phyloP scores from a whole-genome alignment of 2,329 filamentous ascomycete species.

The Phyllachora maydis region DNA sequence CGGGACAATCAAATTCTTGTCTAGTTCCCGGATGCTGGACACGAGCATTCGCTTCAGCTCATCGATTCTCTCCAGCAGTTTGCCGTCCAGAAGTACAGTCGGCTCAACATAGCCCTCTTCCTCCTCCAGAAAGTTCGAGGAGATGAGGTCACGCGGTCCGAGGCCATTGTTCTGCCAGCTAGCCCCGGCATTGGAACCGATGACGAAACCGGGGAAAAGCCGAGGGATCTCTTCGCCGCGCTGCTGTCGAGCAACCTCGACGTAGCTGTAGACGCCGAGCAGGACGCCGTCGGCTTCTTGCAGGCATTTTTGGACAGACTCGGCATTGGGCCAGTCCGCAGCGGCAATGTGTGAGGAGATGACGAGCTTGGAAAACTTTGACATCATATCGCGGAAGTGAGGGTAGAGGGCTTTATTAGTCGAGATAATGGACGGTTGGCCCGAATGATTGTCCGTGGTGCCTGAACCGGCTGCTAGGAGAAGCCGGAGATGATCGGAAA shows the following conservation, averaged over 20 bases:
- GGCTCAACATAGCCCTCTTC: slow-evolving; percentile 56
- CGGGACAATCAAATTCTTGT: slow-evolving; percentile 57
- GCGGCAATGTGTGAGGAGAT: slow-evolving; percentile 95
- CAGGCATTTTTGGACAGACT: slow-evolving; percentile 85
- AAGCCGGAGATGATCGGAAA: slow-evolving; percentile 85
- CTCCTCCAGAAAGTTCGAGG: slow-evolving; percentile 73
- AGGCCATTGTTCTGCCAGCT: slow-evolving; percentile 66
- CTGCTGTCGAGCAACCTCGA: slow-evolving; percentile 85
- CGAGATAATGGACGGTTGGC: slow-evolving; percentile 97
- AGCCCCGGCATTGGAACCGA: slow-evolving; percentile 64
- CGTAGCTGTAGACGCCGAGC: slow-evolving; percentile 85
- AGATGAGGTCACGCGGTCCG: slow-evolving; percentile 45
- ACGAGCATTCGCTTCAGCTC: slow-evolving; percentile 70
- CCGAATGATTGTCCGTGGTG: slow-evolving; percentile 96
- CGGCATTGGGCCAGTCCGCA: slow-evolving; percentile 83
- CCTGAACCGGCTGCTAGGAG: slow-evolving; percentile 90
- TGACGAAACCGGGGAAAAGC: slow-evolving; percentile 83
- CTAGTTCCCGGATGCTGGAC: slow-evolving; percentile 69
- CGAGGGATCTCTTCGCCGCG: slow-evolving; percentile 82
- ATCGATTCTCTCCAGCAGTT: slow-evolving; percentile 64
- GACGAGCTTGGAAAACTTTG: slow-evolving; percentile 96
- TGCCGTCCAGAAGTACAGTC: slow-evolving; percentile 51
- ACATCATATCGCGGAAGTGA: slow-evolving; percentile 99
- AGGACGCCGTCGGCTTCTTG: slow-evolving; percentile 96
- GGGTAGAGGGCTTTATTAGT: slow-evolving; percentile 95